Base-by-base conservation (phyloP, 129 eudicot genomes). In the Mikania micrantha region DNA sequence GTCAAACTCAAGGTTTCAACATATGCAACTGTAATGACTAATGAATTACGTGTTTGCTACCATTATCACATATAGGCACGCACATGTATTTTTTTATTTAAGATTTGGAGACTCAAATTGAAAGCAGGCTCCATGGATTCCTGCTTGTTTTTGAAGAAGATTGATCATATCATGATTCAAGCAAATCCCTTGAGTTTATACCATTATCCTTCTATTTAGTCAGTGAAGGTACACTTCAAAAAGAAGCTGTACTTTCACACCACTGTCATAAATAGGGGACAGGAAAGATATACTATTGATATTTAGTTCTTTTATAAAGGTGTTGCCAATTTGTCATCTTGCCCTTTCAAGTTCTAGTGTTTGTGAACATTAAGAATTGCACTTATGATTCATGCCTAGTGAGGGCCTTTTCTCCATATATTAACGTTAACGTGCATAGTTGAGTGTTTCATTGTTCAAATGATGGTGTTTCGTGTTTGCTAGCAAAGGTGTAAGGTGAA, bases 61-160 rank as follows among this genome's bases (percentile, higher is more conserved):
- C 40, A 4, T 17, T 65, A 41, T 42, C 57, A 28, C 44, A 28
- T 45, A 28, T 59, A 48, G 32, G 20, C 38, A 40, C 54, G 54
- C 19, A 24, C 40, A 38, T 19, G 3, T 42, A 28, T 34, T 50
- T 41, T 28, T 19, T 5, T 17, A 17, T 20, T 22, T 17, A 6
- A 8, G 4, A 19, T 16, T 22, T 24, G 31, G 35, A 22, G 21
- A 34, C 19, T 16, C 15, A 50, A 67, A 67, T 60, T 20, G 8
- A 13, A 34, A 68, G 63, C 73, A 67, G 27, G 15, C 25, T 67
- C 36, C 34, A 10, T 67, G 70, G 53, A 59, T 12, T 20, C 21
- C 4, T 29, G 25, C 15, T 15, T 34, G 20, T 5, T 56, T 19
- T n/a, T 70, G 32, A 57, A 34, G 32, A 49, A 24, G 64, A 25